phyloP scores from a whole-genome alignment of 2,329 filamentous ascomycete species.

The Scedosporium apiospermum region DNA sequence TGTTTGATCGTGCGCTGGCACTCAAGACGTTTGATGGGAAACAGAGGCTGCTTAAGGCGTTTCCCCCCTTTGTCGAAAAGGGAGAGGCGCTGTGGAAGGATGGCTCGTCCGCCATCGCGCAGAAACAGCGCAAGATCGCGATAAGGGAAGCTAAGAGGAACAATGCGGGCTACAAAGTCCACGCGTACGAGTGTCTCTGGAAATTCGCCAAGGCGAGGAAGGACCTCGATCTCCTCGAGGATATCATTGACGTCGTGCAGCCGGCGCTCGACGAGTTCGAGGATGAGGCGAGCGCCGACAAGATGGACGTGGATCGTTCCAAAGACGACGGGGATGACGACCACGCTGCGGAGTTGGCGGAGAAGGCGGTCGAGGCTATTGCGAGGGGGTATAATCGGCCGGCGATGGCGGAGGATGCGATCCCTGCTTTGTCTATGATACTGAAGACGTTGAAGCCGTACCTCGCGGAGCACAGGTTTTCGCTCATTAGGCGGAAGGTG shows the following conservation, averaged over 20 bases:
- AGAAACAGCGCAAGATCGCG: conserved; percentile 65
- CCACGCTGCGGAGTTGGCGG: conserved; percentile 31
- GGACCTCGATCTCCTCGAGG: conserved; percentile 60
- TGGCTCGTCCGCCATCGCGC: conserved; percentile 43
- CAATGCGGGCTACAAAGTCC: conserved; percentile 72
- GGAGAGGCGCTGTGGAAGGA: conserved; percentile 47
- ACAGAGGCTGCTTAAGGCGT: conserved; percentile 70
- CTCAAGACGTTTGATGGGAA: conserved; percentile 93
- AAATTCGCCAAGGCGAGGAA: conserved; percentile 58
- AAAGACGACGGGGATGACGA: conserved; percentile 25
- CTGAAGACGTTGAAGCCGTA: conserved; percentile 30
- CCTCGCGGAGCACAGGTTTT: conserved; percentile 27
- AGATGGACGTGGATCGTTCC: conserved; percentile 57
- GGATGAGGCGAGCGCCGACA: conserved; percentile 37
- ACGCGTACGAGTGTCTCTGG: conserved; percentile 65
- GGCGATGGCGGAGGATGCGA: conserved; percentile 25
- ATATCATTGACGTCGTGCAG: conserved; percentile 54
- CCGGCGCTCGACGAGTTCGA: conserved; percentile 50
- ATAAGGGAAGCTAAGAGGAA: conserved; percentile 85
- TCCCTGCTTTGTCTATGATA: conserved; percentile 28
- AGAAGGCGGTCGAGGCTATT: conserved; percentile 40
- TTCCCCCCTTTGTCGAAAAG: conserved; percentile 66
- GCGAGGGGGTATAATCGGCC: conserved; percentile 38
- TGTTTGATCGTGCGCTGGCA: conserved; percentile 68
- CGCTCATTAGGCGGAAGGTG: conserved; percentile 33